phyloP scores from a whole-genome alignment of 441 rosid species.

The Daphne laureola region DNA sequence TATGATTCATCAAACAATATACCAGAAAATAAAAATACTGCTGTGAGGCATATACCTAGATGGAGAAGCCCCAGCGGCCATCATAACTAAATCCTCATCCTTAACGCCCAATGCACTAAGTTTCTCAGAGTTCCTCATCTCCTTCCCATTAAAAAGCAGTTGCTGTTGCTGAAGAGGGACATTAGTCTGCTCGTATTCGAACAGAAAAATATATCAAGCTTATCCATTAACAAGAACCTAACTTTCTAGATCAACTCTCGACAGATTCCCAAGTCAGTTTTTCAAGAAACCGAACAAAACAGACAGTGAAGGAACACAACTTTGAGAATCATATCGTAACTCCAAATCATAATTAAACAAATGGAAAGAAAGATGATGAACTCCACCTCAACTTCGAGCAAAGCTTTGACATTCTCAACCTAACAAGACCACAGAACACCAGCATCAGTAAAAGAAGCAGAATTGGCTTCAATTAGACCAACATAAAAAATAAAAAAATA shows the following conservation, averaged over 20 bases:
- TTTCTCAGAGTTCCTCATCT: conserved; percentile 68
- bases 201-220: neutral
- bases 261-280: too few species aligned
- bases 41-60: conserved; percentile 29
- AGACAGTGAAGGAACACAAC: too few species aligned
- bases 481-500: too few species aligned
- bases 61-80: conserved; percentile 46
- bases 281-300: neutral
- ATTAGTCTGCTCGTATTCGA: conserved; percentile 46
- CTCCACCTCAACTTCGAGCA: conserved; percentile 90
- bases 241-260: too few species aligned
- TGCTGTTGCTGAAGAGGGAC: conserved; percentile 86
- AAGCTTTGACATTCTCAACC: conserved; percentile 94
- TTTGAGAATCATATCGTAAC: too few species aligned
- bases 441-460: neutral
- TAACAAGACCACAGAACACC: conserved; percentile 14
- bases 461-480: conserved; percentile 1
- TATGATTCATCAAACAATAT: conserved; percentile 1
- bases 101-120: conserved; percentile 79
- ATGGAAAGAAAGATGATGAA: conserved; percentile 2
- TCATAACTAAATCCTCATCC: conserved; percentile 88
- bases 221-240: neutral
- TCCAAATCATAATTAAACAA: too few species aligned
- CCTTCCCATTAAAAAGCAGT: conserved; percentile 75
- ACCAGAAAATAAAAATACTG: neutral